Conservation (phyloP, 169 alveolate genomes). For the Plasmodium gallinaceum region DNA sequence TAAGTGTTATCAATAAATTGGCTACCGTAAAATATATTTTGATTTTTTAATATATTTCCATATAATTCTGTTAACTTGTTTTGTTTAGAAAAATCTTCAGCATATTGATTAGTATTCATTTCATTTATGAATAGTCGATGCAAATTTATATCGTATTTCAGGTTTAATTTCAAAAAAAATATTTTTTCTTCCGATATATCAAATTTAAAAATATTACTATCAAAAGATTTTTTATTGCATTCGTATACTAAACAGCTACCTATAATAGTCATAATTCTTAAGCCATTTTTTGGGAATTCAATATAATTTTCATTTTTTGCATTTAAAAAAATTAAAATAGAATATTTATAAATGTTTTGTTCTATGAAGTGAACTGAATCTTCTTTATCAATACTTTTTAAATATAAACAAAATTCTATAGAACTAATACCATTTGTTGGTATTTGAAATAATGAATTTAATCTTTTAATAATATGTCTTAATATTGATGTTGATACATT, state of each 20-base stretch:
- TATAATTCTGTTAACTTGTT: constrained; percentile 6
- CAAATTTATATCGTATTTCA: constrained; percentile 24
- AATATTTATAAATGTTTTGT: constrained; percentile 28
- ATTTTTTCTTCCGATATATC: constrained; percentile 56
- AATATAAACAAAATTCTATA: constrained; percentile 43
- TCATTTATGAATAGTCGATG: constrained; percentile 2
- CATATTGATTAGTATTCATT: not conserved
- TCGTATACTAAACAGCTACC: constrained; percentile 57
- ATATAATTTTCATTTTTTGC: constrained; percentile 16
- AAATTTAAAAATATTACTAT: constrained; percentile 20
- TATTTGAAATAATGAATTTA: constrained; percentile 38
- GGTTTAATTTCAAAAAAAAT: constrained; percentile 51
- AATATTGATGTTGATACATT: constrained; percentile 43
- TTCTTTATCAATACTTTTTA: constrained; percentile 20
- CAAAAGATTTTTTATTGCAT: not conserved
- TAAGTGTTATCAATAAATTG: not conserved
- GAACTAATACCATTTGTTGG: constrained; percentile 37
- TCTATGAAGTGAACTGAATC: constrained; percentile 16
- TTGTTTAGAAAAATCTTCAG: not conserved
- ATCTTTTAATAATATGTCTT: constrained; percentile 27
- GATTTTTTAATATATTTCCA: constrained; percentile 1
- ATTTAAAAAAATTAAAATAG: constrained; percentile 46
- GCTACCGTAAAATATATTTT: not conserved
- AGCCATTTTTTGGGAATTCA: constrained; percentile 42
- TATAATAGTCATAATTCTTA: constrained; percentile 31